Base-by-base conservation (phyloP, 768 basidiomycete species). In the Stropharia rugosoannulata region DNA sequence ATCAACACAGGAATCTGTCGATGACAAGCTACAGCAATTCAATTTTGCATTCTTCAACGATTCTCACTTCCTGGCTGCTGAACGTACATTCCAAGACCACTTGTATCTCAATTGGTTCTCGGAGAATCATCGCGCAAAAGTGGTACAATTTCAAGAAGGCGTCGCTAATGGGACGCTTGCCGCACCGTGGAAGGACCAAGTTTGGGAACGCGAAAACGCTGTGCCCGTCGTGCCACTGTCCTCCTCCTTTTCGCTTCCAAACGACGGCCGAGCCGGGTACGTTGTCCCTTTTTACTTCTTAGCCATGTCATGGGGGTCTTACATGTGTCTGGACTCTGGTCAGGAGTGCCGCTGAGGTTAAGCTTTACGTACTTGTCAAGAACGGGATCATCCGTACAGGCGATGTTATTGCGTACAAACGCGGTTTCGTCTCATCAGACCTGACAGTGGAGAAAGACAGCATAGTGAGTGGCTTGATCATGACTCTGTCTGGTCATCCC, bases 151-250 rank as follows among this genome's bases (percentile, higher is more conserved):
- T 63, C 56, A 73, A 42, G 67, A 70, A 13, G 81, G 79, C 15
- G 71, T 84, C 18, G 58, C 59, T 2, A 63, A 71, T 12, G 84
- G 83, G 1, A 75, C 70, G 7, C 52, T 83, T 35, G 76, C 81
- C 29, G 83, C 78, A 11, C 75, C 80, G 38, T 85, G 83, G 83
- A 87, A 87, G 62, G 85, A 87, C 61, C 81, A 85, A 35, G 75
- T 73, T 35, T 87, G 85, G 85, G 76, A 76, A 46, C 67, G 66
- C 38, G 76, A 79, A 5, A 77, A 83, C 43, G 62, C 62, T 22
- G 46, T 51, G 32, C 49, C 61, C 51, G 42, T 53, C 29, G 47
- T 54, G n/a, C 46, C 50, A 4, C 46, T 36, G 36, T 8, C 50
- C 35, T 45, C 56, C 16, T 60, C 62, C 13, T 64, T 59, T 18